Conservation (phyloP, 2,329 filamentous ascomycete species). For the Cladophialophora chaetospira region DNA sequence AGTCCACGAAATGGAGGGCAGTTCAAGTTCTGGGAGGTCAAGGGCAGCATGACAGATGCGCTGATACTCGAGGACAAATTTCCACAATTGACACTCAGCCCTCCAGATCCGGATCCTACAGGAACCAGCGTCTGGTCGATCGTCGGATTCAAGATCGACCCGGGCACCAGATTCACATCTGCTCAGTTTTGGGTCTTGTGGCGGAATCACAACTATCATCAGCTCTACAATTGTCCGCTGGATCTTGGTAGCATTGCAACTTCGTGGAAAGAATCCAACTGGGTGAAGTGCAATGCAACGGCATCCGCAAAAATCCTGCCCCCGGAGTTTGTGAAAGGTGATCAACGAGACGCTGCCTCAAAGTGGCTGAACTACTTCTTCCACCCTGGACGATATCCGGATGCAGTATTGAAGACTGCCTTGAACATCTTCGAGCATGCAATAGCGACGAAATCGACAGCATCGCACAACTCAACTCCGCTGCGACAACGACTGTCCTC, state of each 20-base stretch:
- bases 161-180: slow-evolving; percentile 53
- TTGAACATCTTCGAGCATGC: slow-evolving; percentile 77
- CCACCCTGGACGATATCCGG: slow-evolving; percentile 78
- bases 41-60: slow-evolving; percentile 58
- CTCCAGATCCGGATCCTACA: slow-evolving; percentile 63
- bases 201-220: slow-evolving; percentile 81
- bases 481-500: slow-evolving; percentile 40
- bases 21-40: slow-evolving; percentile 90
- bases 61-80: slow-evolving; percentile 73
- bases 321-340: slow-evolving; percentile 62
- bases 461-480: slow-evolving; percentile 41
- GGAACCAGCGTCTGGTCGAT: slow-evolving; percentile 78
- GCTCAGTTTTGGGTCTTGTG: slow-evolving; percentile 74
- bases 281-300: slow-evolving; percentile 64
- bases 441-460: slow-evolving; percentile 35
- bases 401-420: slow-evolving; percentile 78
- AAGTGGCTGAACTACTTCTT: slow-evolving; percentile 86
- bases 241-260: slow-evolving; percentile 63
- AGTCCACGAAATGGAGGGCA: slow-evolving; percentile 84
- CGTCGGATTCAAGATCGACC: slow-evolving; percentile 70
- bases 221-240: slow-evolving; percentile 73
- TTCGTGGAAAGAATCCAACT: slow-evolving; percentile 63
- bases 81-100: slow-evolving; percentile 63
- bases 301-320: slow-evolving; percentile 45
- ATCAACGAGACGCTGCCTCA: slow-evolving; percentile 71